Evolutionary conservation across 2,329 filamentous ascomycete genomes (phyloP), one percentile per base, ranked within the genome.

Genomic region (Fusarium solani-melongenae): DNA sequence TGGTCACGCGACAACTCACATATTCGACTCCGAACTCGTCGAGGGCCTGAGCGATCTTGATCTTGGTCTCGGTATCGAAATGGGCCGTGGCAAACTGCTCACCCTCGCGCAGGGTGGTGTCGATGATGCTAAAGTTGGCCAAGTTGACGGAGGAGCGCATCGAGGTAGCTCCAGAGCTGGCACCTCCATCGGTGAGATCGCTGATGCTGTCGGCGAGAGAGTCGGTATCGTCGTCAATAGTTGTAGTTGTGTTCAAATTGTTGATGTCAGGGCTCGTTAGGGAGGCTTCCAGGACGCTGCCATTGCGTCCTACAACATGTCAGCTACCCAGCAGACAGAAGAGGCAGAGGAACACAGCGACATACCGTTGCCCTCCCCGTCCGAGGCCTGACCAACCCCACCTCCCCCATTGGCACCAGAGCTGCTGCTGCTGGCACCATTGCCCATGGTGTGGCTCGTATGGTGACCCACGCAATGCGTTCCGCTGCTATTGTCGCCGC

Each of bases 21-120:
- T 79, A 81, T 56, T 81, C 77, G 27, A 79, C 76, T 12, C 77
- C 94, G 78, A 97, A 96, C 41, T 93, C 69, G 44, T 75, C 72
- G 8, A 78, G 22, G 8, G 77, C 73, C 27, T 58, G 61, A 2
- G 77, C 75, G 46, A 77, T 77, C 66, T 76, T 68, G 46, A 78
- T 64, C 77, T 78, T 78, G 51, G 66, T 72, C n/a, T 61, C 88
- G 60, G 91, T 94, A 79, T 93, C 91, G 82, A 96, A 96, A 86
- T 91, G 92, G 77, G 91, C 91, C 82, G 92, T 94, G 83, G 92
- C 92, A 78, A 91, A 77, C 61, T 77, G 77, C 59, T 78, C 77
- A 12, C 77, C 77, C 67, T 78, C 77, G 12, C 77, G 66, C 17
- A 78, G 64, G 6, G 77, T 78, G 33, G 69, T 75, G 57, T 78